Evolutionary conservation across 768 basidiomycete species (phyloP), one percentile per base, ranked within the genome.

Genomic region (Roridomyces roridus): DNA sequence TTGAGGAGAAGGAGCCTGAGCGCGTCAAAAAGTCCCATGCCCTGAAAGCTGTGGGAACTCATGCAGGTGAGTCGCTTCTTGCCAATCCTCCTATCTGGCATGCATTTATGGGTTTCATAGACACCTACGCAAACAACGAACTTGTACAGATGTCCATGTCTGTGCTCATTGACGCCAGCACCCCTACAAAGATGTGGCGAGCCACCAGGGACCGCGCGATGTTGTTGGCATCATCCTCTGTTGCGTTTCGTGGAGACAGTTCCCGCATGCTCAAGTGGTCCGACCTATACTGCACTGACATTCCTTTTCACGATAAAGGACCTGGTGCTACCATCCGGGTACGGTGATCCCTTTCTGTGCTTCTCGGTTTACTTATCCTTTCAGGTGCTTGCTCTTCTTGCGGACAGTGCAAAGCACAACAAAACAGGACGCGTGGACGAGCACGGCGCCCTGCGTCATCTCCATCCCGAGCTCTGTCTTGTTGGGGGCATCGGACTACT

Each of bases 391-490:
- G 61, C 51, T 5, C 50, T 68, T 2, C 49, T 72, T 4, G 56
- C 67, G 6, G 58, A 74, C 53, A 66, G 71, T 55, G 65, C 65
- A 15, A 75, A 75, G 57, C 59, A 65, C 39, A 75, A 74, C 57
- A 59, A 66, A 5, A 59, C 51, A n/a, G 74, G 73, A n/a, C n/a
- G n/a, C n/a, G n/a, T n/a, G n/a, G n/a, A n/a, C n/a, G n/a, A 73
- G 46, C 70, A 72, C 45, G 68, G 62, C 15, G 60, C 63, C 6
- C 48, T 77, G 34, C 52, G 65, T 0, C 74, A 76, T 37, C 51
- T 45, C 1, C 21, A 64, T n/a, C 63, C 68, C 7, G 67, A 70
- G 56, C 61, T 74, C 14, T 76, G 73, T 51, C 46, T 65, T 12
- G 51, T 76, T 9, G 66, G 70, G 0, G 69, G 67, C 0, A 36